These are phyloP conservation scores for Stachybotrys echinatus DNA, from an alignment of 2,329 filamentous ascomycete species.

Conservation along the genomic window DNA sequence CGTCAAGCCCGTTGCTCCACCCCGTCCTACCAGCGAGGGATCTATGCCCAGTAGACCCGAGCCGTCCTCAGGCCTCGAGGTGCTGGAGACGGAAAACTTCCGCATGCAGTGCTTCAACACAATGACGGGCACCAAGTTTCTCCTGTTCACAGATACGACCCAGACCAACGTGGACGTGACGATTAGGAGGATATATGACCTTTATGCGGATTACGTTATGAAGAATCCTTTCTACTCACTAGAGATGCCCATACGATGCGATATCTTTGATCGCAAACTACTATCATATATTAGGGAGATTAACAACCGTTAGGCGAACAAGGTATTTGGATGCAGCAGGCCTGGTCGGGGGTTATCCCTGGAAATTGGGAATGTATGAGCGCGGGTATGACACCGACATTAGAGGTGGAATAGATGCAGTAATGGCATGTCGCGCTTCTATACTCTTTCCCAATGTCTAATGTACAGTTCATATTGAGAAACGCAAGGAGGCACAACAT, in stretches of 20 bases:
- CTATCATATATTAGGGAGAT: constrained; percentile 73
- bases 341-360: background rate
- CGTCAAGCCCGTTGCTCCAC: constrained; percentile 32
- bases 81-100: constrained; percentile 91
- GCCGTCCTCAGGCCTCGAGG: constrained; percentile 75
- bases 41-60: constrained; percentile 47
- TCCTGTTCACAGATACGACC: constrained; percentile 86
- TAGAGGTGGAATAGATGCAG: constrained; percentile 2
- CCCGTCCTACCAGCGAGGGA: constrained; percentile 29
- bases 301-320: constrained; percentile 45
- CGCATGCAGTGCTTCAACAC: constrained; percentile 95
- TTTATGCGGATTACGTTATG: constrained; percentile 97
- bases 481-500: constrained; percentile 19
- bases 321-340: constrained; percentile 3
- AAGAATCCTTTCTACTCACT: constrained; percentile 99
- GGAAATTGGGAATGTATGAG: background rate
- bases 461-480: constrained; percentile 33
- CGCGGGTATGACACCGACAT: too few species aligned
- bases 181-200: constrained; percentile 81
- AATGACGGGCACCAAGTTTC: constrained; percentile 88
- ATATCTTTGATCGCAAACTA: constrained; percentile 87
- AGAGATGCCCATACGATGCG: constrained; percentile 95
- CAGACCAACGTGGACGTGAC: constrained; percentile 84
- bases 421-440: constrained; percentile 19
- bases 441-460: constrained; percentile 20